Percentiles rank a stretch among this genome's conserved stretches.
phyloP scores from a whole-genome alignment of 2,329 filamentous ascomycete species.

The Fusarium drepaniforme region DNA sequence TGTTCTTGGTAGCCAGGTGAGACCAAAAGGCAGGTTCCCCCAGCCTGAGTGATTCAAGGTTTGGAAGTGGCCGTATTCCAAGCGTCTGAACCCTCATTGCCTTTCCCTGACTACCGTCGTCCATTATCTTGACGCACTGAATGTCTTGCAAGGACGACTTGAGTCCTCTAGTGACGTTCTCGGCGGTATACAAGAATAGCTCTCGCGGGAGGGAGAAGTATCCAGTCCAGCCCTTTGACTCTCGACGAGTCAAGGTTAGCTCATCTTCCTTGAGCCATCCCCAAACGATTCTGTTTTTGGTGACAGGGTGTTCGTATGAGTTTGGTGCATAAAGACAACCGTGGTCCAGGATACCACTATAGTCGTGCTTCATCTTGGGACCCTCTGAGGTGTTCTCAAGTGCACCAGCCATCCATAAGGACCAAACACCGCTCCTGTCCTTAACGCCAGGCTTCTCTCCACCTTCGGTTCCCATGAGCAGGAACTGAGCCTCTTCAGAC shows the following conservation, averaged over 20 bases:
- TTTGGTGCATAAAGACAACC: conserved; percentile 63
- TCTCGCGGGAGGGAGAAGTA: conserved; percentile 60
- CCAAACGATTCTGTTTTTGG: conserved; percentile 55
- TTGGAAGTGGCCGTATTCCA: conserved; percentile 48
- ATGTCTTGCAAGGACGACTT: conserved; percentile 53
- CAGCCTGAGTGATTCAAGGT: conserved; percentile 37
- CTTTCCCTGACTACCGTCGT: neutral
- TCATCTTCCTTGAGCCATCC: conserved; percentile 66
- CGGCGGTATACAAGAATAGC: conserved; percentile 53
- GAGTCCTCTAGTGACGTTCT: conserved; percentile 52
- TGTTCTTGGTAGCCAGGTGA: neutral
- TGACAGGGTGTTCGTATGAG: conserved; percentile 59
- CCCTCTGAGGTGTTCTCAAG: conserved; percentile 31
- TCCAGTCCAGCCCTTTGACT: conserved; percentile 63
- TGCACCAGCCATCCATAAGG: conserved; percentile 58
- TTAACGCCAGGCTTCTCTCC: conserved; percentile 37
- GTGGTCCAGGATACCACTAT: conserved; percentile 61
- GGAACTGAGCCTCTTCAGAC: conserved; percentile 49
- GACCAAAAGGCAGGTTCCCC: conserved; percentile 27
- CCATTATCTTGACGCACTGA: conserved; percentile 52
- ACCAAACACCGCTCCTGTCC: conserved; percentile 27
- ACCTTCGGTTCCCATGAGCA: conserved; percentile 61
- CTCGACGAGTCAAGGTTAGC: conserved; percentile 55
- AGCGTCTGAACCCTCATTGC: conserved; percentile 58
- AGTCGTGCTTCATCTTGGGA: conserved; percentile 49